A percentile compares a stretch with the other conserved stretches of the same genome.
These are phyloP conservation scores for Leccinum uliginosum DNA, from an alignment of 768 basidiomycete genomes.

Conservation along the genomic window DNA sequence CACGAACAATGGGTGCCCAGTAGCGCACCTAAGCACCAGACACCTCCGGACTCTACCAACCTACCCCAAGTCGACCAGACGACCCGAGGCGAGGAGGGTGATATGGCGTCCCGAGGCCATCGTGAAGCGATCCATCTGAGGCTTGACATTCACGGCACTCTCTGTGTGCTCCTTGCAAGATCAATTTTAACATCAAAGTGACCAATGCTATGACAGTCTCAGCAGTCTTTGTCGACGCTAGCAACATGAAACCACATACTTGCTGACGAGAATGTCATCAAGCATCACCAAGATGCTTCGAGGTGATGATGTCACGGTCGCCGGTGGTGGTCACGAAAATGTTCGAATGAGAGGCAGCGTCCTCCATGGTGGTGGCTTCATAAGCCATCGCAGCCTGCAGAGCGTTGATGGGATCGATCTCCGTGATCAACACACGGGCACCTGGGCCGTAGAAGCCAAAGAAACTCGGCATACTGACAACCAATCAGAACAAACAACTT, in stretches of 20 bases:
- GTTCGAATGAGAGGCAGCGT: conserved; percentile 83
- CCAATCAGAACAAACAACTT: background rate
- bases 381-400: conserved; percentile 99
- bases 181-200: conserved; percentile 92
- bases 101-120: conserved; percentile 90
- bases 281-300: conserved; percentile 88
- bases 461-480: conserved; percentile 87
- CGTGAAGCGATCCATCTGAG: conserved; percentile 97
- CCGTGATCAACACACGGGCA: conserved; percentile 91
- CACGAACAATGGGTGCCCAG: conserved; percentile 98
- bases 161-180: conserved; percentile 93
- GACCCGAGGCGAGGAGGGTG: conserved; percentile 96
- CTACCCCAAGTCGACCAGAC: conserved; percentile 96
- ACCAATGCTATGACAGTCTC: conserved; percentile 53
- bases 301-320: conserved; percentile 95
- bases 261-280: conserved; percentile 98
- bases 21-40: conserved; percentile 68
- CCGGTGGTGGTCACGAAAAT: conserved; percentile 98
- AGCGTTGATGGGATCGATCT: conserved; percentile 99
- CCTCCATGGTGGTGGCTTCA: conserved; percentile 98
- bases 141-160: conserved; percentile 86
- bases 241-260: conserved; percentile 50
- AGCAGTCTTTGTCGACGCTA: conserved; percentile 7
- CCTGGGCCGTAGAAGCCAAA: conserved; percentile 98
- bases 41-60: conserved; percentile 15